Conservation (phyloP, 768 basidiomycete species). For the Dacryopinax spathularia region DNA sequence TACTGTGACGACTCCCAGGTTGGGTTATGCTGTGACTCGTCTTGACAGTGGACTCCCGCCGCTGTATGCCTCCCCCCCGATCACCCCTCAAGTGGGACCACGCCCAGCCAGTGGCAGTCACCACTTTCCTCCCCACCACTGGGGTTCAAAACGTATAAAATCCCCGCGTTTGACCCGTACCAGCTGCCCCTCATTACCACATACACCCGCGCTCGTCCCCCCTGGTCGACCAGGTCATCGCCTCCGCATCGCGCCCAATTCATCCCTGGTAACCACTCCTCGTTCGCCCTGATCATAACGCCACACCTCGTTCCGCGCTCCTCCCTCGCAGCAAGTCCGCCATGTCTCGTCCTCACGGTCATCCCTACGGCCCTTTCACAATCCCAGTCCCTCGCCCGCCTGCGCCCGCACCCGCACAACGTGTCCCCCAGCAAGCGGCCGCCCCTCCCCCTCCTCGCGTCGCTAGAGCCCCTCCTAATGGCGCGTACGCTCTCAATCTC, state of each 20-base stretch:
- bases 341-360: neutral
- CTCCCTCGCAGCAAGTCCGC: neutral
- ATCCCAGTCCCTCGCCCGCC: neutral
- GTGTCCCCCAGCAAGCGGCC: neutral
- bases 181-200: neutral
- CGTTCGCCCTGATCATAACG: too few species aligned
- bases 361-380: neutral
- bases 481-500: neutral
- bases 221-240: neutral
- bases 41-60: neutral
- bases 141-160: neutral
- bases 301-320: neutral
- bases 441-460: neutral
- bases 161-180: neutral
- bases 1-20: neutral
- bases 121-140: neutral
- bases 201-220: neutral
- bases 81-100: neutral
- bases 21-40: neutral
- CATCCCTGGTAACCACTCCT: neutral
- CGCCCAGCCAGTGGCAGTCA: too few species aligned
- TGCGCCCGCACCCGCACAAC: neutral
- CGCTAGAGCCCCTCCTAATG: neutral
- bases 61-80: neutral
- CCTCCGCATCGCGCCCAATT: neutral